Evolutionary conservation across 2,329 filamentous ascomycete species (phyloP), one percentile per base, ranked within the genome.

Genomic region (Incumbomyces lentus): DNA sequence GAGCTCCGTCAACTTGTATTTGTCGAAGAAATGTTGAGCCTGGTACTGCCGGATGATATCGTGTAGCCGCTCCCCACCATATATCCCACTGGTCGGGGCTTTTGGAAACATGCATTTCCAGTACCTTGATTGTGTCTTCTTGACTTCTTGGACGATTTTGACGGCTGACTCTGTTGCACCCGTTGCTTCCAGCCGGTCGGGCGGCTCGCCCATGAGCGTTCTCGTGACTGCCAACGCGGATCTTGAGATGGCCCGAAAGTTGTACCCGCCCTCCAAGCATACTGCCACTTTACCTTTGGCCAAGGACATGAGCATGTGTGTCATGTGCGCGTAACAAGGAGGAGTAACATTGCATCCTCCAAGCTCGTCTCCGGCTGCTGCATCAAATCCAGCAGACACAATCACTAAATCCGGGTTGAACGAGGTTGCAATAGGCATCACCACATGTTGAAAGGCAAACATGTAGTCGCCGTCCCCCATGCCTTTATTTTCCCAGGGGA

Each of bases 381-480:
- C 92, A 63, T 98, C 92, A 57, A 98, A 98, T 1, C 92, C 92
- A 35, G 92, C 88, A 16, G 92, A 92, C 48, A 98, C 84, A 54
- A 98, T 92, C 22, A 96, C 89, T 14, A 98, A 70, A 61, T 98
- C 92, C 0, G 92, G 92, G 58, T 92, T 74, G 62, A 96, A 98
- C 59, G 98, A 90, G 37, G 82, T 79, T 1, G 88, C 89, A 49
- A 96, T 92, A 0, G 92, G 92, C 87, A 98, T 95, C 37, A 98
- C 82, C 31, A 96, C 82, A 61, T 88, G 82, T 58, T 98, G 89
- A 58, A 98, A 98, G 1, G 92, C 92, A 40, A 87, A 90, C 68
- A 98, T 79, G 64, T 98, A 98, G 63, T 98, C 92, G 3, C 86
- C 89, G 63, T 98, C 92, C 1, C 88, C 88, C 87, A 98, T 95